Percentiles rank a stretch among this genome's conserved stretches.
phyloP scores from a whole-genome alignment of 768 basidiomycete genomes.

The Lactifluus hygrophoroides region DNA sequence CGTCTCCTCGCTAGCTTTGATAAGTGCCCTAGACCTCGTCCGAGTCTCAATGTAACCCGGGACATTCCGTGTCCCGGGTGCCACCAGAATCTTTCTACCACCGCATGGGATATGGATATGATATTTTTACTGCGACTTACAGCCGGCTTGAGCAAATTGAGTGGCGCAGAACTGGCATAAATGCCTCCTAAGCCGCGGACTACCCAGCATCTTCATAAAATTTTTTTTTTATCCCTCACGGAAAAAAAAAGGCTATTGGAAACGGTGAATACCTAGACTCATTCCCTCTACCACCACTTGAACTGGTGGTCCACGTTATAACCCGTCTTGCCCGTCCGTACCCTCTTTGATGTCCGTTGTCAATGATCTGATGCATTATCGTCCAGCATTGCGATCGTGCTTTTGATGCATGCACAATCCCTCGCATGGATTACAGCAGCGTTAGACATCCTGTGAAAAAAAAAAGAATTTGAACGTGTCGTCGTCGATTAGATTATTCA shows the following conservation, averaged over 20 bases:
- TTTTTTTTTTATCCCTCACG: no score
- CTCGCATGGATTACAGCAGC: slow-evolving; percentile 3
- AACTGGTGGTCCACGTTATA: neutral
- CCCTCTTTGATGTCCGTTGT: neutral
- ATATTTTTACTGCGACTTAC: slow-evolving; percentile 15
- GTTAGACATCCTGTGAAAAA: slow-evolving; percentile 2
- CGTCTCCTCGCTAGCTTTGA: neutral
- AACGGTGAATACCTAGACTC: neutral
- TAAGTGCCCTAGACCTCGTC: neutral
- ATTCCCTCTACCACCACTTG: neutral
- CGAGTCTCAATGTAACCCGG: neutral
- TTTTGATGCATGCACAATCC: slow-evolving; percentile 12
- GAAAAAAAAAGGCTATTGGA: neutral
- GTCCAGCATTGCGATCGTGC: slow-evolving; percentile 6
- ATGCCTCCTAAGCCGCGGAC: slow-evolving; percentile 3
- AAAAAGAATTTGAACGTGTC: neutral
- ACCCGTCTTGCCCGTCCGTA: neutral
- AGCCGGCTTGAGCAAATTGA: slow-evolving; percentile 10
- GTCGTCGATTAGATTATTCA: slow-evolving; percentile 13
- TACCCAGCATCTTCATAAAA: neutral
- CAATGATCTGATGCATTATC: neutral
- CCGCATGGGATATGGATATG: slow-evolving; percentile 1
- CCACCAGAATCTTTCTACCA: slow-evolving; percentile 6
- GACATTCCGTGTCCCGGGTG: neutral
- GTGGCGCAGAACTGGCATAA: neutral